Evolutionary conservation across 2,329 filamentous ascomycete species (phyloP).

Genomic region (Trichoderma cornu-damae): DNA sequence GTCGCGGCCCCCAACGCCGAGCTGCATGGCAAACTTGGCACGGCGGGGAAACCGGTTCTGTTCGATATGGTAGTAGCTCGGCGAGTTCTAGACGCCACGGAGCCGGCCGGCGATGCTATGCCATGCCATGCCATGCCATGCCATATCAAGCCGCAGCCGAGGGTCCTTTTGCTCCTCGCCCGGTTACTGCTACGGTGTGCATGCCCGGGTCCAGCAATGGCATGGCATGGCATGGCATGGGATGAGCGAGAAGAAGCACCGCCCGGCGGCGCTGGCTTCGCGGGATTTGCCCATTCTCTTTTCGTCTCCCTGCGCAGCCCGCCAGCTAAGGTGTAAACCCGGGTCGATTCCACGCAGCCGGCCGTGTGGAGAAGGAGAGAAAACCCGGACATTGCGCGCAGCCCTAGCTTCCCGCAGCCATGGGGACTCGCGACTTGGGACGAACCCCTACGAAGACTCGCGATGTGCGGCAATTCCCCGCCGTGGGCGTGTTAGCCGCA

Average conservation of each 20-base stretch:
- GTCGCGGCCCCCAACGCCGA: not conserved
- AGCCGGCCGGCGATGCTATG: conserved; percentile 1
- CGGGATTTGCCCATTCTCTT: conserved; percentile 7
- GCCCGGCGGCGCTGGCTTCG: no score
- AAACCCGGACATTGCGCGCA: not conserved
- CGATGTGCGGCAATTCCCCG: not conserved
- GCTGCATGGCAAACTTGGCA: not conserved
- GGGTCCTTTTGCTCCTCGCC: not conserved
- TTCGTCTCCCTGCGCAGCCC: not conserved
- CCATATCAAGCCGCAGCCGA: not conserved
- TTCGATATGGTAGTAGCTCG: not conserved
- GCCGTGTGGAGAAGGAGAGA: not conserved
- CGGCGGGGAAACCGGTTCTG: not conserved
- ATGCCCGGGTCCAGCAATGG: not conserved
- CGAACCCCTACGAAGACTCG: not conserved
- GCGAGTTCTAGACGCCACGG: not conserved
- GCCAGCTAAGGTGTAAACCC: not conserved
- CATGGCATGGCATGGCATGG: not conserved
- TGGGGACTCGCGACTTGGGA: not conserved
- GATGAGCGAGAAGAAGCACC: not conserved
- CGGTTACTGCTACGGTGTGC: not conserved
- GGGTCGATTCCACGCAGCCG: not conserved
- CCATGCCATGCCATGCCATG: conserved; percentile 1
- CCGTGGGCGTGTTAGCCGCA: not conserved
- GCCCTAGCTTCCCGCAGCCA: not conserved